phyloP scores from a whole-genome alignment of 371 early-diverging fungal species.

The Saksenaea vasiformis region DNA sequence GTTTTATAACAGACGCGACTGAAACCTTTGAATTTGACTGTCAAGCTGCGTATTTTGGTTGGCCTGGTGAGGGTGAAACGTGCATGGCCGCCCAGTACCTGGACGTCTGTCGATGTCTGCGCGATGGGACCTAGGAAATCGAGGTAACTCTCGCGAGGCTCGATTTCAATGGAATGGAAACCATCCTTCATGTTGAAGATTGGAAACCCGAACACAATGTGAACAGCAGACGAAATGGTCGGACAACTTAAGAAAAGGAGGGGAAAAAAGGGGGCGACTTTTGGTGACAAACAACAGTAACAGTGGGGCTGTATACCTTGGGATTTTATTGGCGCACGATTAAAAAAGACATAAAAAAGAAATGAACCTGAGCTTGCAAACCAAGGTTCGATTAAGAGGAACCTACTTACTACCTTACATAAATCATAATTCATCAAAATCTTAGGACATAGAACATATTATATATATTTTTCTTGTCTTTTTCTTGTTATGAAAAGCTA shows the following conservation, averaged over 20 bases:
- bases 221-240: constrained; percentile 7
- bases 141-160: constrained; percentile 17
- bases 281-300: constrained; percentile 1
- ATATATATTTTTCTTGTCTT: too few species aligned
- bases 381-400: not conserved
- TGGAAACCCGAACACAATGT: constrained; percentile 4
- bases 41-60: constrained; percentile 23
- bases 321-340: not conserved
- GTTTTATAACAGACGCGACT: constrained; percentile 4
- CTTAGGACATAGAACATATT: too few species aligned
- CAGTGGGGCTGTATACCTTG: not conserved
- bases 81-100: constrained; percentile 20
- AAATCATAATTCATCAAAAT: too few species aligned
- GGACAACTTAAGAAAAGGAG: constrained; percentile 4
- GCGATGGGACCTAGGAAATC: constrained; percentile 18
- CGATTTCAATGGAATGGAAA: constrained; percentile 22
- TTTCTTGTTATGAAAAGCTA: too few species aligned
- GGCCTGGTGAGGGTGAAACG: constrained; percentile 18
- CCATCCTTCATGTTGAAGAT: constrained; percentile 26
- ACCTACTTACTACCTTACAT: not conserved
- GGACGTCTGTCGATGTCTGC: constrained; percentile 5
- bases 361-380: not conserved
- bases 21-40: constrained; percentile 26
- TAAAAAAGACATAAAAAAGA: not conserved
- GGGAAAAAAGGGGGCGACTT: not conserved